phyloP scores from a whole-genome alignment of 108 stramenopile genomes.

The Discostella stelligeroides region DNA sequence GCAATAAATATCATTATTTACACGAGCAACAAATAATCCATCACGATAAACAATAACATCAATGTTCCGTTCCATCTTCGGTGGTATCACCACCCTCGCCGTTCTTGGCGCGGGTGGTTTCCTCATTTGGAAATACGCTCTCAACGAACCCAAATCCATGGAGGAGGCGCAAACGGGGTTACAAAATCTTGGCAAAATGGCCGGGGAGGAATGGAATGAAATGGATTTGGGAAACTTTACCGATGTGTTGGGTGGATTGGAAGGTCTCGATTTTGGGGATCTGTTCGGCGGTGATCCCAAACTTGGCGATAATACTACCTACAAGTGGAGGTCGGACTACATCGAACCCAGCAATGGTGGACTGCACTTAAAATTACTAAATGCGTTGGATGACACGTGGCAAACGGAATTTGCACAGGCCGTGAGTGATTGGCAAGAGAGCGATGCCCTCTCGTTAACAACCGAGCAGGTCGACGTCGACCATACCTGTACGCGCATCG shows the following conservation, averaged over 20 bases:
- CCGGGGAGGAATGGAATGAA: slow-evolving; percentile 24
- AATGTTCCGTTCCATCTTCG: slow-evolving; percentile 8
- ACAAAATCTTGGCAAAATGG: slow-evolving; percentile 18
- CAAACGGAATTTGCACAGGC: slow-evolving; percentile 56
- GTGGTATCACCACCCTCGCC: slow-evolving; percentile 12
- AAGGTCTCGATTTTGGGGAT: slow-evolving; percentile 35
- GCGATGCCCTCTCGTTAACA: slow-evolving; percentile 57
- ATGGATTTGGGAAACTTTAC: slow-evolving; percentile 47
- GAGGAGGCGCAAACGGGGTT: slow-evolving; percentile 23
- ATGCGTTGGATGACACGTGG: slow-evolving; percentile 71
- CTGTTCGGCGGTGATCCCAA: slow-evolving; percentile 52
- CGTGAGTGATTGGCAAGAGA: slow-evolving; percentile 67
- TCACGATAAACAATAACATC: not conserved
- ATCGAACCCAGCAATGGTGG: slow-evolving; percentile 50
- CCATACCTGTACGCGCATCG: slow-evolving; percentile 24
- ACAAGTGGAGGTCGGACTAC: slow-evolving; percentile 47
- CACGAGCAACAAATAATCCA: no score
- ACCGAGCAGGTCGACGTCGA: slow-evolving; percentile 40
- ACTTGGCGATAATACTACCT: slow-evolving; percentile 64
- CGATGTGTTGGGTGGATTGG: slow-evolving; percentile 39
- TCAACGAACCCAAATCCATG: slow-evolving; percentile 9
- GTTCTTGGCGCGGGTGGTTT: slow-evolving; percentile 14
- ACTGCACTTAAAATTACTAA: slow-evolving; percentile 54
- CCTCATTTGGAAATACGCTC: slow-evolving; percentile 23
- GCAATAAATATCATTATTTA: no score